These are phyloP conservation scores for Striga hermonthica DNA, from an alignment of 305 asterid genomes.

Conservation along the genomic window DNA sequence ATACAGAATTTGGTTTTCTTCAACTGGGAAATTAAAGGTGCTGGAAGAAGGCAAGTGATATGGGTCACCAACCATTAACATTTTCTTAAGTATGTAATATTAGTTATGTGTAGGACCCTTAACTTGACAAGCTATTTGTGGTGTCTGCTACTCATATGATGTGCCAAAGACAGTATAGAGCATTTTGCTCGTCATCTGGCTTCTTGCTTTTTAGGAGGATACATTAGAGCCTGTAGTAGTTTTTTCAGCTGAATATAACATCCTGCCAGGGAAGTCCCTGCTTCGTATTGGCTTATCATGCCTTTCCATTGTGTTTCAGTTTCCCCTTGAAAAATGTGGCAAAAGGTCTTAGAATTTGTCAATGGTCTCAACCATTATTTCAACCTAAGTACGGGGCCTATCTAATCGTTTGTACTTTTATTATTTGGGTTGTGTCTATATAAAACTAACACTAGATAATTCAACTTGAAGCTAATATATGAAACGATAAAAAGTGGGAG, in stretches of 20 bases:
- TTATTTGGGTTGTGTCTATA: slow-evolving; percentile 23
- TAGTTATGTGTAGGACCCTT: not conserved
- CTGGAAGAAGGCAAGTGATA: not conserved
- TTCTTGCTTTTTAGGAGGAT: slow-evolving; percentile 10
- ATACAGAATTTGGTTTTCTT: not conserved
- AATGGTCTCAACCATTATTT: slow-evolving; percentile 21
- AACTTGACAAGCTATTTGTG: not conserved
- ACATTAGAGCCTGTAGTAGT: not conserved
- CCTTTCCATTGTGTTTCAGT: not conserved
- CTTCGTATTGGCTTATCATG: not conserved
- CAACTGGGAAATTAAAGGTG: not conserved
- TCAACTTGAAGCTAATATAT: slow-evolving; percentile 72
- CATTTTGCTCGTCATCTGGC: not conserved
- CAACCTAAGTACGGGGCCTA: not conserved
- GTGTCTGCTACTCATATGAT: slow-evolving; percentile 9
- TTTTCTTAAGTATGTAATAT: not conserved
- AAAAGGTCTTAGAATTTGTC: not conserved
- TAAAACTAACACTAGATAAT: slow-evolving; percentile 33
- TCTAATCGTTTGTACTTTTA: slow-evolving; percentile 23
- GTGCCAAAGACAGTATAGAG: not conserved
- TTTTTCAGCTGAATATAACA: not conserved
- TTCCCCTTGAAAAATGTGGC: not conserved
- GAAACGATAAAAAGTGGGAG: slow-evolving; percentile 87
- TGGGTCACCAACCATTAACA: not conserved
- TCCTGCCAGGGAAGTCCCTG: too few species aligned